Evolutionary conservation across 306 rosid species (phyloP).

Genomic region (Rosa lucieae): DNA sequence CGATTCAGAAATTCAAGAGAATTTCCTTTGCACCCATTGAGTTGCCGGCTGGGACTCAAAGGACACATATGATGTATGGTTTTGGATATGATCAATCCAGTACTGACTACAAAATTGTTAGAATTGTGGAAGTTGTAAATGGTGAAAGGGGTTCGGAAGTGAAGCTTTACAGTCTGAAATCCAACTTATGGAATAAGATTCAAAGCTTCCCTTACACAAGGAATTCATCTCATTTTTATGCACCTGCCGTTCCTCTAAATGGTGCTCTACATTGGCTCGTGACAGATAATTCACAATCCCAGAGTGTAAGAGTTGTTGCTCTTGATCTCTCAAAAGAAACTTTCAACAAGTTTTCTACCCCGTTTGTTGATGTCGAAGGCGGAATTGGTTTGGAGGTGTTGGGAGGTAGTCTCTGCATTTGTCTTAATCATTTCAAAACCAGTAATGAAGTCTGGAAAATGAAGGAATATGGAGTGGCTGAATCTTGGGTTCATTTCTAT

Average conservation of each 20-base stretch:
- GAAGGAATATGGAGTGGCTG: background rate
- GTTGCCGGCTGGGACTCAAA: too few relatives aligned
- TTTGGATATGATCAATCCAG: too few relatives aligned
- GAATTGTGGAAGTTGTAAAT: background rate
- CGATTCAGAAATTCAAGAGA: too few relatives aligned
- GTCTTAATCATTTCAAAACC: too few relatives aligned
- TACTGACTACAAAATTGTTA: background rate
- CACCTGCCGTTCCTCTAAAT: background rate
- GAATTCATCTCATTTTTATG: too few relatives aligned
- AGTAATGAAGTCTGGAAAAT: background rate
- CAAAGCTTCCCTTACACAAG: background rate
- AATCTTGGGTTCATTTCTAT: background rate
- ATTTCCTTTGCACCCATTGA: too few relatives aligned
- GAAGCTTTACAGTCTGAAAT: background rate
- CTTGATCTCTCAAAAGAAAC: background rate
- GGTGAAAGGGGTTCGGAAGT: background rate
- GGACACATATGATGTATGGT: too few relatives aligned
- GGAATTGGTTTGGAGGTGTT: background rate
- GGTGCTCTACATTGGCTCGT: background rate
- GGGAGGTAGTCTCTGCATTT: too few relatives aligned
- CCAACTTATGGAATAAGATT: background rate
- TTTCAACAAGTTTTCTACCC: background rate
- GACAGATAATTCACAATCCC: too few relatives aligned
- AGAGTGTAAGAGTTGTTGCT: background rate
- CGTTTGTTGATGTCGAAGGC: too few relatives aligned